A percentile compares a stretch with the other conserved stretches of the same genome.
These are phyloP conservation scores for Cardamine chenopodiifolia DNA, from an alignment of 345 rosid species.

Conservation along the genomic window DNA sequence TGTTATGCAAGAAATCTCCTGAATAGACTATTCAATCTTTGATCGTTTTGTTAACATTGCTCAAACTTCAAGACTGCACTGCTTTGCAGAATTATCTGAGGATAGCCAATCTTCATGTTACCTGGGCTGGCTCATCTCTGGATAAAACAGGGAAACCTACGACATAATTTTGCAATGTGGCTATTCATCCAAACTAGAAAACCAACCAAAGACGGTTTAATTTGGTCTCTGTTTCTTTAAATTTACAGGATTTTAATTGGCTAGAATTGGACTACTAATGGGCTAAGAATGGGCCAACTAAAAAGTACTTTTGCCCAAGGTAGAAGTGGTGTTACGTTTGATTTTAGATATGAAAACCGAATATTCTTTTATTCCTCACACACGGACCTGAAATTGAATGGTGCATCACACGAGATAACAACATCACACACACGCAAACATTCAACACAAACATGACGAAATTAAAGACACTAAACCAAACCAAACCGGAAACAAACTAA, in stretches of 20 bases:
- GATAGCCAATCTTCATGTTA: too few relatives aligned
- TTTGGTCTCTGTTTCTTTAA: too few relatives aligned
- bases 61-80: too few relatives aligned
- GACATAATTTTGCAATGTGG: too few relatives aligned
- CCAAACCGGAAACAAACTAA: conserved; percentile 12
- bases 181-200: too few relatives aligned
- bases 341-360: conserved; percentile 15
- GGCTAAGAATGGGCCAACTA: conserved; percentile 9
- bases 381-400: conserved; percentile 17
- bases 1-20: too few relatives aligned
- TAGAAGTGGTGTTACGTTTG: background rate
- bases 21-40: too few relatives aligned
- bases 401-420: conserved; percentile 32
- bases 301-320: conserved; percentile 4
- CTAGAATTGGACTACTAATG: background rate
- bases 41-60: too few relatives aligned
- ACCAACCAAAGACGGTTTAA: too few relatives aligned
- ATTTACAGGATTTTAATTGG: background rate
- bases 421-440: conserved; percentile 30
- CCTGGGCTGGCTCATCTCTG: too few relatives aligned
- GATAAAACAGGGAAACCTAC: too few relatives aligned
- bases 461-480: conserved; percentile 28
- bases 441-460: conserved; percentile 16
- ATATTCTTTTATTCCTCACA: conserved; percentile 38
- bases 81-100: too few relatives aligned